Percentiles rank a stretch among this genome's conserved stretches.
Evolutionary conservation across 169 alveolate species (phyloP).

Genomic region (Plasmodium inui): DNA sequence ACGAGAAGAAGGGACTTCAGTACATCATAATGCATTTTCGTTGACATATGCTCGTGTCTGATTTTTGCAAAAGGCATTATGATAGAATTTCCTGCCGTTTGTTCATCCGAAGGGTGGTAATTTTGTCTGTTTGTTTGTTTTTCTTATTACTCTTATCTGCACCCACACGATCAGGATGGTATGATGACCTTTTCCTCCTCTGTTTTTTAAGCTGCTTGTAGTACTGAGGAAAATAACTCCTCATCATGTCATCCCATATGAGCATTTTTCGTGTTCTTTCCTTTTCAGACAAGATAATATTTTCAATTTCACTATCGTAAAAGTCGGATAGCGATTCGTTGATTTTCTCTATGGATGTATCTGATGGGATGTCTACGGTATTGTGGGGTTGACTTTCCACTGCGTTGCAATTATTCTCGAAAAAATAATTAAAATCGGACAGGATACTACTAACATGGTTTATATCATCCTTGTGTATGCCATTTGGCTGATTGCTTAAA

Average conservation of each 20-base stretch:
- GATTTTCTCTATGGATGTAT: neutral
- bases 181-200: slow-evolving; percentile 71
- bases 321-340: slow-evolving; percentile 77
- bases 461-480: neutral
- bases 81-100: slow-evolving; percentile 71
- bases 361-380: neutral
- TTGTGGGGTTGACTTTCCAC: slow-evolving; percentile 18
- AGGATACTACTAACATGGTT: slow-evolving; percentile 14
- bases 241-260: slow-evolving; percentile 91
- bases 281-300: slow-evolving; percentile 84
- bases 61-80: slow-evolving; percentile 53
- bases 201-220: slow-evolving; percentile 82
- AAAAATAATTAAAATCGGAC: slow-evolving; percentile 53
- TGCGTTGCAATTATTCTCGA: slow-evolving; percentile 39
- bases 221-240: slow-evolving; percentile 85
- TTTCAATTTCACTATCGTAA: slow-evolving; percentile 81
- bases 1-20: slow-evolving; percentile 63
- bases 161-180: slow-evolving; percentile 71
- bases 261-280: slow-evolving; percentile 85
- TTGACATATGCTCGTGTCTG: slow-evolving; percentile 42
- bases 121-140: slow-evolving; percentile 68
- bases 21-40: slow-evolving; percentile 59
- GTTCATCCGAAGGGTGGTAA: slow-evolving; percentile 57
- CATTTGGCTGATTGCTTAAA: neutral
- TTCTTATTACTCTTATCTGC: slow-evolving; percentile 75